Evolutionary conservation across 768 basidiomycete genomes (phyloP), one percentile per base, ranked within the genome.

Genomic region (Tremella yokohamensis): DNA sequence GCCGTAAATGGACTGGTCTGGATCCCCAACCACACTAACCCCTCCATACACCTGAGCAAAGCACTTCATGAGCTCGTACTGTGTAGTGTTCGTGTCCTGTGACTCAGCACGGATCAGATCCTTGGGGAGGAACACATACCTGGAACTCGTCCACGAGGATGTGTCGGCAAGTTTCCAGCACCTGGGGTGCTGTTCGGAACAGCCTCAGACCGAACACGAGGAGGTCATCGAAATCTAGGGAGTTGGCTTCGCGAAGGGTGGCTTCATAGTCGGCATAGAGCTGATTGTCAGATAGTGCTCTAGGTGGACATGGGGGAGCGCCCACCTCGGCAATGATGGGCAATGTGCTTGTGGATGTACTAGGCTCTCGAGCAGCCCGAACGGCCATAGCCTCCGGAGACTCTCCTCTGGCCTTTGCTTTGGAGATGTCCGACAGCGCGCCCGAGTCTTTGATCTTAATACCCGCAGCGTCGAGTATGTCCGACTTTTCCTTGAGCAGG

Each of bases 1-100:
- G 8, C 88, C 89, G 64, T 90, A 90, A 40, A 90, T 91, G 0
- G 88, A 89, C 71, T 93, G 90, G 73, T 93, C 90, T 0, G 90
- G 90, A 77, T 93, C 90, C 0, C 90, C 90, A 2, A 93, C 89
- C 40, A 92, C 82, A 3, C 86, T 89, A 24, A 90, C 79, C 60
- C 84, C 83, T 25, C 79, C 76, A 34, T 78, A 76, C 3, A 76
- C 66, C 12, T 79, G 66, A 0, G 85, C 87, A 52, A 93, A 83
- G 2, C 81, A 78, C 59, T 79, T 81, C 85, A 91, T 87, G 20
- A 92, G 82, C 57, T 86, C 81, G 73, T 90, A 92, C 72, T 92
- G 90, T 18, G 84, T 84, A 2, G 79, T 81, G 64, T 90, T 91
- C 0, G 89, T 90, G 73, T 92, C 89, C 76, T 90, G 84, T 57